Evolutionary conservation across 139 green algal genomes (phyloP).

Genomic region (Yamagishiella unicocca): DNA sequence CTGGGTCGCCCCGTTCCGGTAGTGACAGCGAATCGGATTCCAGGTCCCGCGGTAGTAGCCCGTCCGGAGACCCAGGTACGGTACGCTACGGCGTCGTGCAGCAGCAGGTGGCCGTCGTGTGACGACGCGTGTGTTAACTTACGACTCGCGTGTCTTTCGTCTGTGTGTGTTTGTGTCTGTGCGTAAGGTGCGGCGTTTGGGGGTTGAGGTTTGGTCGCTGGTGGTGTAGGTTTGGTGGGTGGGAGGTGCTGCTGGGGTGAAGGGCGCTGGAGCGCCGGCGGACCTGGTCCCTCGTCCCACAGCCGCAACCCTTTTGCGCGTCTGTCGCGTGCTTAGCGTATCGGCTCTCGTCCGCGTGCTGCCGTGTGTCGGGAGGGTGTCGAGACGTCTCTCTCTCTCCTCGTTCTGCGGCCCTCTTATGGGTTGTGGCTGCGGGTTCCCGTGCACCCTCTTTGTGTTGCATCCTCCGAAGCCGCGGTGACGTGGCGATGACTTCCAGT

Average conservation of each 20-base stretch:
- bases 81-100: not conserved
- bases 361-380: too few species aligned
- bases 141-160: not conserved
- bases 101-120: too few species aligned
- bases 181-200: not conserved
- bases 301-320: too few species aligned
- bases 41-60: not conserved
- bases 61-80: conserved; percentile 7
- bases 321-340: too few species aligned
- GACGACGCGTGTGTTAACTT: too few species aligned
- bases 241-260: not conserved
- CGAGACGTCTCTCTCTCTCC: too few species aligned
- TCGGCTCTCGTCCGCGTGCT: too few species aligned
- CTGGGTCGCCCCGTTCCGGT: not conserved
- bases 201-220: not conserved
- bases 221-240: not conserved
- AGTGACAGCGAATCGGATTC: conserved; percentile 21
- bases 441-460: not conserved
- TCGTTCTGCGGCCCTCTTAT: too few species aligned
- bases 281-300: too few species aligned
- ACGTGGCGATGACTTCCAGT: not conserved
- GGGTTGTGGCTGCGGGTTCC: too few species aligned
- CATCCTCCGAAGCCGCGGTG: too few species aligned
- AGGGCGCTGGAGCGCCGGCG: not conserved
- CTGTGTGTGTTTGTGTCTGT: not conserved